A percentile compares a stretch with the other conserved stretches of the same genome.
These are phyloP conservation scores for Trichosporon asahii DNA, from an alignment of 1,284 basidiomycete species.

Conservation along the genomic window DNA sequence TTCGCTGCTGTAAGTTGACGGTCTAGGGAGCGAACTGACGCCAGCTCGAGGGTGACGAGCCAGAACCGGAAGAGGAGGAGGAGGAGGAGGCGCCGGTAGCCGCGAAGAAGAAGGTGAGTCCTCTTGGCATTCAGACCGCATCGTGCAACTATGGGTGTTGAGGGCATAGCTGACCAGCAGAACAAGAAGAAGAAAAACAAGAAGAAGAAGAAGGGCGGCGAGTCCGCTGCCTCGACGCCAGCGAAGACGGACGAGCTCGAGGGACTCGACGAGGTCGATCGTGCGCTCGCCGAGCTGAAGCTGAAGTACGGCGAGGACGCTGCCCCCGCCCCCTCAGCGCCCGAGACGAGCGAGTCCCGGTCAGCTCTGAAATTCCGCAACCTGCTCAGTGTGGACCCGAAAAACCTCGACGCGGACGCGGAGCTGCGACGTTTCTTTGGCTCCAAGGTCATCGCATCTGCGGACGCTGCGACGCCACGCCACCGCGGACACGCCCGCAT, in stretches of 20 bases:
- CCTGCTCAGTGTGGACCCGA: conserved; percentile 69
- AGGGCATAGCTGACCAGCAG: conserved; percentile 23
- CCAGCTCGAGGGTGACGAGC: conserved; percentile 21
- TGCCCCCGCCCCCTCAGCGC: conserved; percentile 2
- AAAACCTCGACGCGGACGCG: conserved; percentile 76
- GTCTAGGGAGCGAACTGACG: background rate
- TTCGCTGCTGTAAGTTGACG: conserved; percentile 59
- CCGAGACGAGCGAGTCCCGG: conserved; percentile 19
- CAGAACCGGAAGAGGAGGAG: conserved; percentile 31
- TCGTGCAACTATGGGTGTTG: no score
- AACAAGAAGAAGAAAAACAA: conserved; percentile 53
- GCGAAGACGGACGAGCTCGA: conserved; percentile 37
- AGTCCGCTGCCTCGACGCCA: conserved; percentile 22
- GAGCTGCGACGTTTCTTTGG: conserved; percentile 92
- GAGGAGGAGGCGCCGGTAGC: conserved; percentile 28
- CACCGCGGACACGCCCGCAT: conserved; percentile 33
- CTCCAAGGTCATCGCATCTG: conserved; percentile 61
- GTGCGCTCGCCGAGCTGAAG: conserved; percentile 74
- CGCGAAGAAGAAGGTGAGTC: conserved; percentile 39
- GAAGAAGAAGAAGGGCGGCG: conserved; percentile 35
- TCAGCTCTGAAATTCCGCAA: conserved; percentile 46
- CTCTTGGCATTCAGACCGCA: no score
- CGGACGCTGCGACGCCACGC: conserved; percentile 25
- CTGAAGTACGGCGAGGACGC: conserved; percentile 56
- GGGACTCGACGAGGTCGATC: conserved; percentile 74